These are phyloP conservation scores for Fermentozyma sake DNA, from an alignment of 1,139 yeast species.

Conservation along the genomic window DNA sequence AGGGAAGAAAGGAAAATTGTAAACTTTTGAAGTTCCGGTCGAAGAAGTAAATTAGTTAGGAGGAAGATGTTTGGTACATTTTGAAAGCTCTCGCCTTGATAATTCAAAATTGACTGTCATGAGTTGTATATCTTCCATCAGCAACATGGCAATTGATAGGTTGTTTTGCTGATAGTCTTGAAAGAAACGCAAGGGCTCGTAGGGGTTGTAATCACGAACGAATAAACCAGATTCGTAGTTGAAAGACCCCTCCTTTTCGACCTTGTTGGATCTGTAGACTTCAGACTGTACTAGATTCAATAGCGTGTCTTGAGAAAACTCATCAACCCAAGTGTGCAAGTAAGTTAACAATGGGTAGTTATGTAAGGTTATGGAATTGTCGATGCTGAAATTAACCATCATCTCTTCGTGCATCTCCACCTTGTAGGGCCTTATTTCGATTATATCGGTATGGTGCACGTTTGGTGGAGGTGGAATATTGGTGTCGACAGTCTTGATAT, in stretches of 20 bases:
- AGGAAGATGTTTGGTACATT: constrained; percentile 9
- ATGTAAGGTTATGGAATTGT: constrained; percentile 13
- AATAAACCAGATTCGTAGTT: constrained; percentile 21
- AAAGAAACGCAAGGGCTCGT: constrained; percentile 15
- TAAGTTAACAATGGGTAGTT: constrained; percentile 23
- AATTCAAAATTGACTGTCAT: constrained; percentile 20
- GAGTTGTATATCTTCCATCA: constrained; percentile 16
- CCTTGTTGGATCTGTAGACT: constrained; percentile 5
- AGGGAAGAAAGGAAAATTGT: too few species aligned
- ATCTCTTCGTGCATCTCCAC: constrained; percentile 18
- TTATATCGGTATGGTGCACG: constrained; percentile 15
- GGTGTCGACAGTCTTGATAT: constrained; percentile 10
- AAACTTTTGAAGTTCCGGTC: too few species aligned
- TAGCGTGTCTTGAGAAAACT: constrained; percentile 3
- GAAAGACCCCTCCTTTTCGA: too few species aligned
- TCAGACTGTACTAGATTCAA: constrained; percentile 7
- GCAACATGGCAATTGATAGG: constrained; percentile 12
- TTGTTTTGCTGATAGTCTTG: constrained; percentile 12
- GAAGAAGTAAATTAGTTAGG: too few species aligned
- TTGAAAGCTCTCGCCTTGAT: constrained; percentile 18
- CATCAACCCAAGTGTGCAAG: constrained; percentile 7
- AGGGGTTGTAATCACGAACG: constrained; percentile 25
- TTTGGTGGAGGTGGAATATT: constrained; percentile 2
- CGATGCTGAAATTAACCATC: constrained; percentile 15
- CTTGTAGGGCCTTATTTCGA: constrained; percentile 21